These are phyloP conservation scores for Zelopaecilomyces penicillatus DNA, from an alignment of 2,329 filamentous ascomycete genomes.

Conservation along the genomic window DNA sequence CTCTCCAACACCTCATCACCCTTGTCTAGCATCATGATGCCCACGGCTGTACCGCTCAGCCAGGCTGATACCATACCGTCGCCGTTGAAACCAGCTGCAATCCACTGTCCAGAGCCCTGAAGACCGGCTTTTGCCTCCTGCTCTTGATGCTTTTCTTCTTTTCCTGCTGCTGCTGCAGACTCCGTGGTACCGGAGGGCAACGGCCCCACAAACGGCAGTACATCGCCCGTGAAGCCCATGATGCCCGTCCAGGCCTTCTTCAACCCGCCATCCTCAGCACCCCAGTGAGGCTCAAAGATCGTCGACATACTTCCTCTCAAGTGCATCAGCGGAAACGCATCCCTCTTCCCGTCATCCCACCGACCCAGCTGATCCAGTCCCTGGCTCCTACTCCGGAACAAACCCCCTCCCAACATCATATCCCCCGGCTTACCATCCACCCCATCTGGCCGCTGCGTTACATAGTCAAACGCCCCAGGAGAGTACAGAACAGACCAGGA, in stretches of 20 bases:
- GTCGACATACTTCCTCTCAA: constrained; percentile 34
- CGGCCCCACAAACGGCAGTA: constrained; percentile 41
- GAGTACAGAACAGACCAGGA: constrained; percentile 45
- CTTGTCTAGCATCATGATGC: constrained; percentile 35
- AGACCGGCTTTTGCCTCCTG: neutral
- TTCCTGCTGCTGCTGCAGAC: no score
- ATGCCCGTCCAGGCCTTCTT: constrained; percentile 42
- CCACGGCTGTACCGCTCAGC: constrained; percentile 40
- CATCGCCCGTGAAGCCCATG: constrained; percentile 39
- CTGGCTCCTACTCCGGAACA: constrained; percentile 31
- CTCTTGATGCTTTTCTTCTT: constrained; percentile 11
- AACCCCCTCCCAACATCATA: constrained; percentile 47
- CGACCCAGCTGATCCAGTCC: constrained; percentile 39
- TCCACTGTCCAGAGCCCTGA: constrained; percentile 34
- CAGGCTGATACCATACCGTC: constrained; percentile 48
- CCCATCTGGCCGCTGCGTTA: constrained; percentile 36
- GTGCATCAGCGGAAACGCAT: constrained; percentile 30
- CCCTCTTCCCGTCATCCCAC: constrained; percentile 35
- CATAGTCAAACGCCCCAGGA: constrained; percentile 39
- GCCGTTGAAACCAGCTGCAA: constrained; percentile 42
- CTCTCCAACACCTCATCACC: constrained; percentile 22
- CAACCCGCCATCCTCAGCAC: constrained; percentile 17
- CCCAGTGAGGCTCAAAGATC: constrained; percentile 33
- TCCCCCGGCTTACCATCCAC: constrained; percentile 28
- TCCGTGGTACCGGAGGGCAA: constrained; percentile 17